A percentile compares a stretch with the other conserved stretches of the same genome.
phyloP scores from a whole-genome alignment of 805 yeast species.

The Debaryomyces castellii region DNA sequence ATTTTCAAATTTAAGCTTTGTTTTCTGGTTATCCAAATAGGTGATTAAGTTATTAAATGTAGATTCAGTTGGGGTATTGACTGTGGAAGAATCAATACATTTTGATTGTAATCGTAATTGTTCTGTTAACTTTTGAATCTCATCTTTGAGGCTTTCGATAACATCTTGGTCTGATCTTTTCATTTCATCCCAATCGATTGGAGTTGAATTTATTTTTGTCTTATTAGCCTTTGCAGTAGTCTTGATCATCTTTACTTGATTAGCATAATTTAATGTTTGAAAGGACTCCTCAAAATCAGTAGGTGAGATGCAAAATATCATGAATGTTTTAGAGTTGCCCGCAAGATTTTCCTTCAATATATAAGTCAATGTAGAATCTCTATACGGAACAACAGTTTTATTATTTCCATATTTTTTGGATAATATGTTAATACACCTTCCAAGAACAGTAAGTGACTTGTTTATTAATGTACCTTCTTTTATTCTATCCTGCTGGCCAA shows the following conservation, averaged over 20 bases:
- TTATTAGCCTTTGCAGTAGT: conserved; percentile 54
- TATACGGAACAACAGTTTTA: conserved; percentile 53
- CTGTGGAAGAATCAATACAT: neutral
- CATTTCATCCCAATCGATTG: conserved; percentile 33
- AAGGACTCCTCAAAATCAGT: conserved; percentile 74
- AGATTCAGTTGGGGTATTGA: conserved; percentile 2
- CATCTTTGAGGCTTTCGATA: conserved; percentile 27
- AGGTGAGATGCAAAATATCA: conserved; percentile 87
- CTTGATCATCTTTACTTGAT: conserved; percentile 67
- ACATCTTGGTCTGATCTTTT: conserved; percentile 24
- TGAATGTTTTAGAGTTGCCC: conserved; percentile 83
- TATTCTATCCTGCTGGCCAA: conserved; percentile 51
- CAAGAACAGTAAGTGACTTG: conserved; percentile 74
- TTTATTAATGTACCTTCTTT: conserved; percentile 79
- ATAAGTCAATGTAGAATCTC: conserved; percentile 78
- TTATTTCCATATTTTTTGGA: conserved; percentile 39
- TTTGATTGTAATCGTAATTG: conserved; percentile 12
- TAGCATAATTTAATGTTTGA: conserved; percentile 77
- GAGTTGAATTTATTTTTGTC: conserved; percentile 22
- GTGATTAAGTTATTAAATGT: conserved; percentile 25
- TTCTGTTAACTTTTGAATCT: conserved; percentile 29
- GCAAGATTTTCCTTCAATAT: conserved; percentile 72
- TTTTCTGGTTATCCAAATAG: conserved; percentile 31
- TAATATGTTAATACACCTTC: conserved; percentile 57
- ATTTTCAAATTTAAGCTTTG: conserved; percentile 33